A percentile compares a stretch with the other conserved stretches of the same genome.
Evolutionary conservation across 805 yeast genomes (phyloP).

Genomic region (Kregervanrija delftensis): DNA sequence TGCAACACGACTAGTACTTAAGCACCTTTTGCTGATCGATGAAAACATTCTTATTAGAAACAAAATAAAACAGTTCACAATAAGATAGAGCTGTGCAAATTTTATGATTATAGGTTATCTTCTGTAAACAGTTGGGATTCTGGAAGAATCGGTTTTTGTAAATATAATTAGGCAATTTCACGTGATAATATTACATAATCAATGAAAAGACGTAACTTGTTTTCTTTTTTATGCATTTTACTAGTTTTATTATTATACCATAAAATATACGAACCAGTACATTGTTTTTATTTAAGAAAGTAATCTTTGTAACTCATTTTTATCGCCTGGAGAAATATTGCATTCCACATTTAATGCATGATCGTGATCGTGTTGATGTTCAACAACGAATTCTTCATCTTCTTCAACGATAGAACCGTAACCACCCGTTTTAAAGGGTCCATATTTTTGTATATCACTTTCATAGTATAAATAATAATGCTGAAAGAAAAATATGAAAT

Average conservation of each 20-base stretch:
- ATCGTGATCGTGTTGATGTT: constrained; percentile 29
- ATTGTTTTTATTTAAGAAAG: too few relatives aligned
- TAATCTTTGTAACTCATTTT: constrained; percentile 21
- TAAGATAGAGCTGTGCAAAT: constrained; percentile 4
- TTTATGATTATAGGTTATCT: too few relatives aligned
- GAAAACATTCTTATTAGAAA: constrained; percentile 2
- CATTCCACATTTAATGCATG: constrained; percentile 11
- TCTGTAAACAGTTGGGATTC: too few relatives aligned
- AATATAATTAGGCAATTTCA: constrained; percentile 8
- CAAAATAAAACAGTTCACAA: neutral
- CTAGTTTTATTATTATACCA: too few relatives aligned
- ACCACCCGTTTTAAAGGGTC: constrained; percentile 11
- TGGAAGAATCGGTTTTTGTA: neutral
- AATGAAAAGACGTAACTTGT: too few relatives aligned
- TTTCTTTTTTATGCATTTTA: too few relatives aligned
- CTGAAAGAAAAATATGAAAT: constrained; percentile 25
- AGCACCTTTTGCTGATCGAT: constrained; percentile 7
- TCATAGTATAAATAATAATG: constrained; percentile 27
- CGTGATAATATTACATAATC: constrained; percentile 8
- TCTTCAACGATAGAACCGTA: constrained; percentile 21
- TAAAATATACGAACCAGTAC: too few relatives aligned
- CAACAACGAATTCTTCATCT: constrained; percentile 26
- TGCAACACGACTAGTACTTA: constrained; percentile 10
- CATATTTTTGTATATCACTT: constrained; percentile 17
- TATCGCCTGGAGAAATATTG: constrained; percentile 13